phyloP scores from a whole-genome alignment of 140 eudicot species.

The Artemisia princeps region DNA sequence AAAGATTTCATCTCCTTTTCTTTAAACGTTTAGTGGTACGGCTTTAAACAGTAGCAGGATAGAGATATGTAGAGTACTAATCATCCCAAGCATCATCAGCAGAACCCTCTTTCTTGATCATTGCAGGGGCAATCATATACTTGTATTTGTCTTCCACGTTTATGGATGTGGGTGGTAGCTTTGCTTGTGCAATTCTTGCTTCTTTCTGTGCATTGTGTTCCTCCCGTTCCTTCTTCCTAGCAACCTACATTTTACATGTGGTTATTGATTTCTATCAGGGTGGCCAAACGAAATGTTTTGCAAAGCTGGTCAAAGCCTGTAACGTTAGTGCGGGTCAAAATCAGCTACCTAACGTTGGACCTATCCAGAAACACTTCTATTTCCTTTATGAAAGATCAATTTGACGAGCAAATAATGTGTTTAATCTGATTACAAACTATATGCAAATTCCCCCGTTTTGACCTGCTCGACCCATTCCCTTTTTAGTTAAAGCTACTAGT shows the following conservation, averaged over 20 bases:
- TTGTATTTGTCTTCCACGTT: conserved; percentile 75
- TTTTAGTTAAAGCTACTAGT: neutral
- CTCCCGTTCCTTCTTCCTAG: conserved; percentile 73
- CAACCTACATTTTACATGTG: conserved; percentile 36
- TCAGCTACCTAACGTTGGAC: too few species aligned
- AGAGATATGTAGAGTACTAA: conserved; percentile 8
- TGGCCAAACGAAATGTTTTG: too few species aligned
- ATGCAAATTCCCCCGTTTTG: neutral
- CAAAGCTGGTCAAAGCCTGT: too few species aligned
- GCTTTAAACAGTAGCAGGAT: neutral
- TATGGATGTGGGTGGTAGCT: conserved; percentile 44
- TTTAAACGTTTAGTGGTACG: conserved; percentile 13
- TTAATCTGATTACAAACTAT: neutral
- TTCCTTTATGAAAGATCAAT: too few species aligned
- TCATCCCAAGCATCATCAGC: conserved; percentile 94
- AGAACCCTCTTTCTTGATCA: conserved; percentile 56
- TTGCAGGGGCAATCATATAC: conserved; percentile 70
- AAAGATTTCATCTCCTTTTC: conserved; percentile 7
- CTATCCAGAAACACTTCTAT: too few species aligned
- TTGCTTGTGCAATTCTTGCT: conserved; percentile 44
- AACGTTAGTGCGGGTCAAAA: too few species aligned
- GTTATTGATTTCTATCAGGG: too few species aligned
- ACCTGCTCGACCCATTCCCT: neutral
- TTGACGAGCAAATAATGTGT: neutral
- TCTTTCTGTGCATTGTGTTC: conserved; percentile 65